Conservation (phyloP, 768 basidiomycete species). For the Suillus discolor region DNA sequence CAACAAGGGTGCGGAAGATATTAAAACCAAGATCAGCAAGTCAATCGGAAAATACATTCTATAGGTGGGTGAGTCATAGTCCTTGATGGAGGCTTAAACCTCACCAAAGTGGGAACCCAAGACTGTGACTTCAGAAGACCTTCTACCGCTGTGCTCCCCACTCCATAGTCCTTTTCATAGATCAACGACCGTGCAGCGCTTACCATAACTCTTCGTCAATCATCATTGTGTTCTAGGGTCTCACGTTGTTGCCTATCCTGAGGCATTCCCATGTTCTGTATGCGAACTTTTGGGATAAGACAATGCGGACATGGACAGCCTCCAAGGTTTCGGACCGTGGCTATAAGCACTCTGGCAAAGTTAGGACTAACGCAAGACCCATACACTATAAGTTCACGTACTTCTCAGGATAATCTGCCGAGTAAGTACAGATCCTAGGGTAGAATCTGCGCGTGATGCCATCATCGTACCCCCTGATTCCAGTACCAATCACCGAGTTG, state of each 20-base stretch:
- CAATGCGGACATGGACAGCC: constrained; percentile 20
- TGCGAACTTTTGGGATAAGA: too few species aligned
- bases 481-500: constrained; percentile 2
- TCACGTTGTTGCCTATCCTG: too few species aligned
- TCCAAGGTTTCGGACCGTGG: not conserved
- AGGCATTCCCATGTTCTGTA: too few species aligned
- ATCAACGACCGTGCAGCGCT: not conserved
- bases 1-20: constrained; percentile 22
- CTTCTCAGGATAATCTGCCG: constrained; percentile 28
- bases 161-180: too few species aligned
- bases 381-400: not conserved
- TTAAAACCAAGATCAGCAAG: constrained; percentile 18
- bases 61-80: not conserved
- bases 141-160: too few species aligned
- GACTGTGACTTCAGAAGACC: constrained; percentile 6
- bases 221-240: too few species aligned
- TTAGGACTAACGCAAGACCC: not conserved
- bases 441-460: constrained; percentile 15
- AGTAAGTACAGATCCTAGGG: constrained; percentile 21
- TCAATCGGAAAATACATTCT: constrained; percentile 32
- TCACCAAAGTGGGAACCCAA: constrained; percentile 12
- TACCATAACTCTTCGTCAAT: not conserved
- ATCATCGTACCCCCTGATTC: not conserved
- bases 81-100: not conserved
- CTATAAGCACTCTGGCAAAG: not conserved